Base-by-base conservation (phyloP, 495 filamentous ascomycete genomes). In the Penicillium coprophilum region DNA sequence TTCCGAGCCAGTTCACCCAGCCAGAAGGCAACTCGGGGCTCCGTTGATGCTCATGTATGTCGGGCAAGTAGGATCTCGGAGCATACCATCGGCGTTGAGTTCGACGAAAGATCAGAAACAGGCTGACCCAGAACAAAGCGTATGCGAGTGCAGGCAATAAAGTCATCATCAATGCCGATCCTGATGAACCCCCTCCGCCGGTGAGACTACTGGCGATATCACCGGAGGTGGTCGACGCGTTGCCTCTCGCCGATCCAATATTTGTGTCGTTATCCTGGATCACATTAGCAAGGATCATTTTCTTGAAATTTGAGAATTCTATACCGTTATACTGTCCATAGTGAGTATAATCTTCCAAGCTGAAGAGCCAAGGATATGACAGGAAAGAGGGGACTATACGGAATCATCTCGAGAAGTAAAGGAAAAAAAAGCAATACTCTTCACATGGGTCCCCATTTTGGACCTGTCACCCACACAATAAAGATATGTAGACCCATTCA, bases 1-100 rank as follows among this genome's bases (percentile, higher is more conserved):
- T 79, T 20, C 77, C 77, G 31, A 89, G 73, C 87, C 87, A 90
- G 55, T 84, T 76, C 53, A 86, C 71, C 60, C 74, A 78, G 7
- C 79, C 78, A 3, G 70, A 65, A 0, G 76, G 76, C n/a, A 79
- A 55, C 43, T 76, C 65, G 6, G 73, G 74, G 40, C 59, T 77
- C 27, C 69, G 67, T 50, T 76, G 62, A 66, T 80, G 79, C 41
- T 88, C 77, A 38, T 82, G 81, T 56, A 91, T 68, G 62, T 77
- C 87, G 24, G 88, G 87, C 24, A 96, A 63, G 70, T 93, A 92
- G 8, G 88, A 90, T 70, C 91, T 79, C 0, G 92, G 92, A 11
- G 88, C 84, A 73, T 96, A 96, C 76, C 82, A 87, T 55, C 90
- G 83, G 30, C 81, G 79, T 45, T 93, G 84, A 34, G 82, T 86